Conservation (phyloP, 129 eudicot species). For the Chrysanthemum lavandulifolium region DNA sequence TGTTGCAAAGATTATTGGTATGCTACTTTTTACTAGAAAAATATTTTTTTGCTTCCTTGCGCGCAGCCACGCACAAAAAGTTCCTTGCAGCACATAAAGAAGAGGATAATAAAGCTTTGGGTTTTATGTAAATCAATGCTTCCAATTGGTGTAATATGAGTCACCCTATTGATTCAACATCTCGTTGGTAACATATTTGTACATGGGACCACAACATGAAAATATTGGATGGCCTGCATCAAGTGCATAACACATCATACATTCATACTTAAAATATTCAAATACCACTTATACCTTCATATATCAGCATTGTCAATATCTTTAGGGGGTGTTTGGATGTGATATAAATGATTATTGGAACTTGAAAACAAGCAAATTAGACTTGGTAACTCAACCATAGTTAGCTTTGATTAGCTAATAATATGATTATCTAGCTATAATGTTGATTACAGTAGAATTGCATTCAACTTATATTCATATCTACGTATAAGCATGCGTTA, state of each 20-base stretch:
- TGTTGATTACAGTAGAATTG: no score
- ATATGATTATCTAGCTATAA: neutral
- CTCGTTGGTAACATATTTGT: neutral
- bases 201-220: neutral
- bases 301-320: neutral
- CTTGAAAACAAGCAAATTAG: neutral
- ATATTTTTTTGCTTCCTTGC: no score
- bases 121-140: no score
- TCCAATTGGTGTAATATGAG: no score
- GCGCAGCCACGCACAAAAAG: no score
- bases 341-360: neutral
- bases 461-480: no score
- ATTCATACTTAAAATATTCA: neutral
- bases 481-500: no score
- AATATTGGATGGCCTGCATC: neutral
- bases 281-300: neutral
- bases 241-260: neutral
- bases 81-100: no score
- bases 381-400: neutral
- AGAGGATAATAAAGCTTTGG: no score
- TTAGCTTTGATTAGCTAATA: conserved; percentile 1
- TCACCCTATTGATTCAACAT: neutral
- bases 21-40: no score
- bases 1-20: neutral
- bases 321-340: neutral